Evolutionary conservation across 306 rosid species (phyloP).

Genomic region (Cicer arietinum): DNA sequence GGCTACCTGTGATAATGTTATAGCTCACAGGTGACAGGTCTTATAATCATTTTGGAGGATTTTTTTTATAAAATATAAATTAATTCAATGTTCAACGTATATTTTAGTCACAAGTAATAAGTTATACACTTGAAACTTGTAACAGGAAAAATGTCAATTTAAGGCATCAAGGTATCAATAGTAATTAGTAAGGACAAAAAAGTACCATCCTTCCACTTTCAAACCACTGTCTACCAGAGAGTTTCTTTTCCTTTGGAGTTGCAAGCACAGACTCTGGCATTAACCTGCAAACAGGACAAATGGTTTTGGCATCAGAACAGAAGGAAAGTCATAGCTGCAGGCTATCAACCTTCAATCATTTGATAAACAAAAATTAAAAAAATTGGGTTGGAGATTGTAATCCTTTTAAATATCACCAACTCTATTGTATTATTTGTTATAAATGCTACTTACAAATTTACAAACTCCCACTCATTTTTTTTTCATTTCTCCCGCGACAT

Average conservation of each 20-base stretch:
- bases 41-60: background rate
- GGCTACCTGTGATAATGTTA: background rate
- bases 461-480: slow-evolving; percentile 15
- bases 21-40: slow-evolving; percentile 15
- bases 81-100: background rate
- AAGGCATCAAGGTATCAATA: slow-evolving; percentile 31
- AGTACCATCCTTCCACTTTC: slow-evolving; percentile 91
- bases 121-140: slow-evolving; percentile 11
- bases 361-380: slow-evolving; percentile 5
- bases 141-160: background rate
- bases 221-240: slow-evolving; percentile 94
- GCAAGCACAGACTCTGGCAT: slow-evolving; percentile 94
- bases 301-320: slow-evolving; percentile 37
- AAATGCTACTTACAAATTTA: slow-evolving; percentile 30
- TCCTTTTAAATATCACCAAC: slow-evolving; percentile 9
- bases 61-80: slow-evolving; percentile 28
- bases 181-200: slow-evolving; percentile 15
- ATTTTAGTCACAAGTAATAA: slow-evolving; percentile 4
- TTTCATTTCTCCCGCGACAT: slow-evolving; percentile 4
- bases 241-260: slow-evolving; percentile 93
- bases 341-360: background rate
- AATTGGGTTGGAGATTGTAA: slow-evolving; percentile 18
- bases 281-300: slow-evolving; percentile 64
- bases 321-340: slow-evolving; percentile 17
- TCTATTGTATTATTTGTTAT: slow-evolving; percentile 22